Evolutionary conservation across 2,329 filamentous ascomycete genomes (phyloP).

Genomic region (Aspergillus vadensis): DNA sequence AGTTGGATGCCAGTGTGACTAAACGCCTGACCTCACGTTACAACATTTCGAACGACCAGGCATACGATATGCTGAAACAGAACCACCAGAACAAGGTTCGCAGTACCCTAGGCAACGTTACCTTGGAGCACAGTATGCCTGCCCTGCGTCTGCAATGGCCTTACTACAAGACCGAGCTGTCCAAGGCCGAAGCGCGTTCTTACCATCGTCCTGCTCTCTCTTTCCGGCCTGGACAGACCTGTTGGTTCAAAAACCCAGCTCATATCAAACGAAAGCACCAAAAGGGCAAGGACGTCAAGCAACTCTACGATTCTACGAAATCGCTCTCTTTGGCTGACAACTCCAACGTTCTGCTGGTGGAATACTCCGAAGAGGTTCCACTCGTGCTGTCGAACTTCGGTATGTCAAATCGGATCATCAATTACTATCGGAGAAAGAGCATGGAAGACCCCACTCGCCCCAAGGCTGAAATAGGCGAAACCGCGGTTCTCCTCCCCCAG

Average conservation of each 20-base stretch:
- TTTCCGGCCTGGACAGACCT: constrained; percentile 69
- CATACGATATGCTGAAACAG: constrained; percentile 93
- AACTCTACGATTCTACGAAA: constrained; percentile 76
- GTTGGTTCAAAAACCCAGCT: constrained; percentile 72
- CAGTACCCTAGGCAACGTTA: constrained; percentile 84
- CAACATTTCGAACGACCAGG: constrained; percentile 94
- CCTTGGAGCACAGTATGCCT: constrained; percentile 92
- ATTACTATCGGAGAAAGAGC: constrained; percentile 90
- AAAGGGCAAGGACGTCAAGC: constrained; percentile 75
- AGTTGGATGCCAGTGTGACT: constrained; percentile 69
- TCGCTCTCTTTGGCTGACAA: constrained; percentile 88
- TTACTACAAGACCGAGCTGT: constrained; percentile 87
- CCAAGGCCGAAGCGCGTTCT: constrained; percentile 70
- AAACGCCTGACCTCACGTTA: constrained; percentile 79
- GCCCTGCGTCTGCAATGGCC: constrained; percentile 90
- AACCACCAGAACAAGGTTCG: constrained; percentile 96
- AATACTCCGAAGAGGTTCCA: constrained; percentile 94
- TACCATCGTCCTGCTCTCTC: constrained; percentile 81
- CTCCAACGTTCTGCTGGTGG: constrained; percentile 81
- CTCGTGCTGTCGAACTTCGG: constrained; percentile 93
- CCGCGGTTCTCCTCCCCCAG: constrained; percentile 82
- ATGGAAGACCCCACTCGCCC: constrained; percentile 73
- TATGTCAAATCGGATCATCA: constrained; percentile 94
- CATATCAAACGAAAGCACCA: constrained; percentile 78
- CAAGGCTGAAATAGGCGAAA: constrained; percentile 84